A percentile compares a stretch with the other conserved stretches of the same genome.
These are phyloP conservation scores for Linum lewisii DNA, from an alignment of 345 rosid species.

Conservation along the genomic window DNA sequence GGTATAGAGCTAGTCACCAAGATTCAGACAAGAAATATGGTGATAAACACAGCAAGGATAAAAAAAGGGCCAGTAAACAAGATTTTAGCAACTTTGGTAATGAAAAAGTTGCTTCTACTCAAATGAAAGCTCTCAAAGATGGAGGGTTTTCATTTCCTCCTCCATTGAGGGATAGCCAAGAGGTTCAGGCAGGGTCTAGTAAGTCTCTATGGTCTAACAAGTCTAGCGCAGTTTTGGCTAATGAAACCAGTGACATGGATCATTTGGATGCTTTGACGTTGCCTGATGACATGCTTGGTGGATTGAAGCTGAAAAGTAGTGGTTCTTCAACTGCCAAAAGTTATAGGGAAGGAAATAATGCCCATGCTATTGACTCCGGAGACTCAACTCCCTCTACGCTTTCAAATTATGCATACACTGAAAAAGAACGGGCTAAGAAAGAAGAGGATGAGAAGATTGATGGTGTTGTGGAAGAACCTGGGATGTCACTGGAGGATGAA, in stretches of 20 bases:
- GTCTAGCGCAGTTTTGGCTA: constrained; percentile 29
- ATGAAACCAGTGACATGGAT: constrained; percentile 33
- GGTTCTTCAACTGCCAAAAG: constrained; percentile 65
- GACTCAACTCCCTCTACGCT: constrained; percentile 60
- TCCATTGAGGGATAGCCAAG: constrained; percentile 47
- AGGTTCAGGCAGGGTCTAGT: constrained; percentile 45
- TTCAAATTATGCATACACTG: constrained; percentile 56
- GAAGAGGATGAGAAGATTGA: constrained; percentile 48
- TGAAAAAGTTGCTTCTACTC: constrained; percentile 36
- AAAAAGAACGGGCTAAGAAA: constrained; percentile 41
- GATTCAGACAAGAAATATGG: constrained; percentile 46
- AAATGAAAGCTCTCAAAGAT: constrained; percentile 44
- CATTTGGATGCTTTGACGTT: constrained; percentile 45
- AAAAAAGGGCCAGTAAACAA: constrained; percentile 37
- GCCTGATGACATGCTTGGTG: constrained; percentile 60
- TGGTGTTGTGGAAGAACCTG: constrained; percentile 52
- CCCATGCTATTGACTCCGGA: constrained; percentile 43
- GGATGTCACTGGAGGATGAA: constrained; percentile 73
- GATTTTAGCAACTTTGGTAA: constrained; percentile 35
- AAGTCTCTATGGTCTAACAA: constrained; percentile 61
- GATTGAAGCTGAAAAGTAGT: constrained; percentile 73
- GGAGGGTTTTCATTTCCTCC: constrained; percentile 77
- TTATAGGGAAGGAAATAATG: constrained; percentile 62
- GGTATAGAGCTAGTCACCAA: constrained; percentile 36
- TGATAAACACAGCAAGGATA: constrained; percentile 35